phyloP scores from a whole-genome alignment of 768 basidiomycete genomes.

The Tulasnella calospora region DNA sequence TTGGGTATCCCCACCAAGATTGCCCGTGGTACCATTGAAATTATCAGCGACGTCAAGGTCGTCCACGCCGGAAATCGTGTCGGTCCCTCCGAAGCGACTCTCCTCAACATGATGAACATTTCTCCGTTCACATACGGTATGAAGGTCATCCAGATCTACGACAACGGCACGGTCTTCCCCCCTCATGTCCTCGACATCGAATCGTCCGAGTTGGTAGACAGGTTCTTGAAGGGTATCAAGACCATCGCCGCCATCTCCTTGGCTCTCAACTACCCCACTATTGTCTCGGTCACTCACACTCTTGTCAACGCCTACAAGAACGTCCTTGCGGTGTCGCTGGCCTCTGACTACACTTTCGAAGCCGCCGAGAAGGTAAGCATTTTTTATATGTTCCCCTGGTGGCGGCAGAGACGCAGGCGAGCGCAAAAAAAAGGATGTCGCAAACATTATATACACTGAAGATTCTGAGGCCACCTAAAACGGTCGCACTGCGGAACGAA shows the following conservation, averaged over 20 bases:
- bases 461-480: constrained; percentile 57
- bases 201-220: constrained; percentile 83
- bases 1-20: constrained; percentile 99
- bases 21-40: constrained; percentile 99
- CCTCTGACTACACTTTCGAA: constrained; percentile 92
- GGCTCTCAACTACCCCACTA: constrained; percentile 91
- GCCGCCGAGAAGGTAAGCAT: constrained; percentile 79
- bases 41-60: constrained; percentile 94
- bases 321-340: constrained; percentile 79
- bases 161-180: constrained; percentile 86
- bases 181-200: constrained; percentile 88
- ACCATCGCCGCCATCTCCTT: constrained; percentile 94
- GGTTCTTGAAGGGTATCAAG: constrained; percentile 91
- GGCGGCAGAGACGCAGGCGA: constrained; percentile 27
- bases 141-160: constrained; percentile 95
- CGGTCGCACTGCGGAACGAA: constrained; percentile 25
- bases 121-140: constrained; percentile 99
- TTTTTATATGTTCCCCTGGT: constrained; percentile 26
- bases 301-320: constrained; percentile 99
- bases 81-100: constrained; percentile 93
- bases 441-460: constrained; percentile 62
- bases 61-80: constrained; percentile 88
- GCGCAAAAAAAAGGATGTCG: constrained; percentile 36
- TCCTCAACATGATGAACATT: constrained; percentile 99
- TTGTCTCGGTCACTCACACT: constrained; percentile 89